phyloP scores from a whole-genome alignment of 768 basidiomycete species.

The Tulasnella sp. region DNA sequence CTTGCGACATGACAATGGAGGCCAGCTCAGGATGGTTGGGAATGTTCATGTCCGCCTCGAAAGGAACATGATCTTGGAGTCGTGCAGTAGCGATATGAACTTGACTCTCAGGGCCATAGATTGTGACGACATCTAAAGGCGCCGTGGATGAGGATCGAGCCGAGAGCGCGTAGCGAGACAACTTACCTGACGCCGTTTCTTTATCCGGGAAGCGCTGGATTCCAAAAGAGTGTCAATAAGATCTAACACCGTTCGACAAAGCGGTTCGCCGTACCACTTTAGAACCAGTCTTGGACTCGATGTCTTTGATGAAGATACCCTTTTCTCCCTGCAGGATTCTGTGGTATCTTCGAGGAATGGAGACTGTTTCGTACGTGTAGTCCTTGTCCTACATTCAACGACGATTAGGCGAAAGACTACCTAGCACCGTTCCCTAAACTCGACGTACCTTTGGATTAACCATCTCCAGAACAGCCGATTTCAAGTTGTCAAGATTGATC shows the following conservation, averaged over 20 bases:
- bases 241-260: background rate
- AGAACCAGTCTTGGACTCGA: conserved; percentile 95
- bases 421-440: background rate
- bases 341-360: conserved; percentile 93
- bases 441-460: conserved; percentile 86
- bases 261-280: conserved; percentile 51
- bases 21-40: conserved; percentile 82
- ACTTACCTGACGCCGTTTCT: conserved; percentile 69
- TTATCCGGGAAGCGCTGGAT: conserved; percentile 79
- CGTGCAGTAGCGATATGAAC: conserved; percentile 96
- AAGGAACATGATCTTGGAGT: conserved; percentile 95
- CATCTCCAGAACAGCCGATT: conserved; percentile 95
- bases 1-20: conserved; percentile 71
- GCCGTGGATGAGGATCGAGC: conserved; percentile 34
- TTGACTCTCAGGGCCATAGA: conserved; percentile 96
- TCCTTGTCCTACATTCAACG: conserved; percentile 78
- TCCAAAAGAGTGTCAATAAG: background rate
- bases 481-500: conserved; percentile 90
- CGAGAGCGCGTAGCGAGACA: background rate
- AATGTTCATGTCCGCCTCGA: conserved; percentile 92
- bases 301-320: conserved; percentile 95
- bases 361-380: conserved; percentile 89
- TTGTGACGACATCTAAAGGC: conserved; percentile 77
- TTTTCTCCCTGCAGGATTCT: conserved; percentile 95
- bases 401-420: conserved; percentile 3